Base-by-base conservation (phyloP, 2,329 filamentous ascomycete species). In the Colletotrichum karsti region DNA sequence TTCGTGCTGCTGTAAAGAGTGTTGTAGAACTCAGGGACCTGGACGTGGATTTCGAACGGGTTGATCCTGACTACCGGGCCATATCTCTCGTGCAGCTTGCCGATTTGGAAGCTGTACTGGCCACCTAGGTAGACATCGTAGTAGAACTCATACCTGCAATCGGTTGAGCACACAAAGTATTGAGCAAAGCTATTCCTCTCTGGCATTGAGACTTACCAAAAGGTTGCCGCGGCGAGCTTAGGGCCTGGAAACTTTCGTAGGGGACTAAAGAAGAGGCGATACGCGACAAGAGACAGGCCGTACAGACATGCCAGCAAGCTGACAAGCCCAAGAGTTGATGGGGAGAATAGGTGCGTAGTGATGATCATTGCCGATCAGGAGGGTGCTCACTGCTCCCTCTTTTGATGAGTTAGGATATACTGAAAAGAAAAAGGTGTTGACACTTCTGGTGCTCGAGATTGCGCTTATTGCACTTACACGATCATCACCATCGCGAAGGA, bases 31-130 rank as follows among this genome's bases (percentile, higher is more conserved):
- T 68, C 69, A 0, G 73, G 70, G 51, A 77, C 74, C 7, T 71
- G 44, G 37, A 78, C 71, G 60, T 74, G 72, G 2, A 78, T 63
- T 60, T 76, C 72, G 41, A 70, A 44, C 9, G 79, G 79, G 63
- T 74, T 78, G 69, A 81, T 81, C 35, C 81, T 77, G 51, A 81
- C 73, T 44, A 82, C 78, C 10, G 76, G 75, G 4, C 74, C 80
- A 61, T 81, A 81, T 67, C 73, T 69, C 42, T 75, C 70, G 70
- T 82, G 80, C 63, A 81, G 69, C 51, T 74, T 68, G 44, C 73
- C 46, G 9, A 77, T 77, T 55, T 76, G 70, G 10, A 72, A 73
- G 48, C 73, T 69, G 41, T 74, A 78, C 37, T 77, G 69, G 3
- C 77, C 75, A 20, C 64, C 70, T 2, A 63, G 55, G 28, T 76